Conservation (phyloP, 2,329 filamentous ascomycete species). For the Aurifilum marmelostoma region DNA sequence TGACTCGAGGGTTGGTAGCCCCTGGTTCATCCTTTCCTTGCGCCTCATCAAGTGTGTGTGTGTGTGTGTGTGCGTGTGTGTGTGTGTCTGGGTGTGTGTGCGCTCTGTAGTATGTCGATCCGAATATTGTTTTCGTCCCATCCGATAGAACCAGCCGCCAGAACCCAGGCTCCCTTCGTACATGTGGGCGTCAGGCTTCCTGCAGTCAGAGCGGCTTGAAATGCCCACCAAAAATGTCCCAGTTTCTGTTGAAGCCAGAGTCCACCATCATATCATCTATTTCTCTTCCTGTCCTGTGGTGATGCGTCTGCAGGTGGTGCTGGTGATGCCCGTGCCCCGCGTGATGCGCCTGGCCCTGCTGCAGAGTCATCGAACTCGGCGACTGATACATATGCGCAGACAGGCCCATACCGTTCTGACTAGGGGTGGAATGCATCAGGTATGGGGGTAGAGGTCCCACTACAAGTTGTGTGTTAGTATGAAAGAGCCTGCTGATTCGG, state of each 20-base stretch:
- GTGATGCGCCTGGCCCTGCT: conserved; percentile 39
- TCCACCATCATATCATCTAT: conserved; percentile 56
- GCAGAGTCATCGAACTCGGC: conserved; percentile 47
- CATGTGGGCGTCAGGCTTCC: too few species aligned
- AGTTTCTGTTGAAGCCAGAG: conserved; percentile 50
- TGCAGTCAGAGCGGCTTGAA: conserved; percentile 26
- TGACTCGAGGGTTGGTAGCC: not conserved
- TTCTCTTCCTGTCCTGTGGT: conserved; percentile 43
- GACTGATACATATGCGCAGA: conserved; percentile 49
- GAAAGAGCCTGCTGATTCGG: not conserved
- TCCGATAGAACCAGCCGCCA: not conserved
- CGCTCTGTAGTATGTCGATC: not conserved
- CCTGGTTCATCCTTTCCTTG: not conserved
- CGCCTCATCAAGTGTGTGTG: not conserved
- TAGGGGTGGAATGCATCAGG: conserved; percentile 57
- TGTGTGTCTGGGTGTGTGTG: too few species aligned
- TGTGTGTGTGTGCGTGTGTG: not conserved
- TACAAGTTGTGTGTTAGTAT: conserved; percentile 8
- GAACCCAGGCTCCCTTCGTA: too few species aligned
- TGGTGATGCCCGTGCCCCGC: conserved; percentile 36
- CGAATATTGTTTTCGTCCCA: not conserved
- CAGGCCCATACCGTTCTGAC: conserved; percentile 47
- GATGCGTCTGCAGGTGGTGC: conserved; percentile 39
- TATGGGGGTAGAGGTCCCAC: conserved; percentile 72
- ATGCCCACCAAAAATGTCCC: conserved; percentile 48